Conservation (phyloP, 2,329 filamentous ascomycete species). For the Penicillium sp. region DNA sequence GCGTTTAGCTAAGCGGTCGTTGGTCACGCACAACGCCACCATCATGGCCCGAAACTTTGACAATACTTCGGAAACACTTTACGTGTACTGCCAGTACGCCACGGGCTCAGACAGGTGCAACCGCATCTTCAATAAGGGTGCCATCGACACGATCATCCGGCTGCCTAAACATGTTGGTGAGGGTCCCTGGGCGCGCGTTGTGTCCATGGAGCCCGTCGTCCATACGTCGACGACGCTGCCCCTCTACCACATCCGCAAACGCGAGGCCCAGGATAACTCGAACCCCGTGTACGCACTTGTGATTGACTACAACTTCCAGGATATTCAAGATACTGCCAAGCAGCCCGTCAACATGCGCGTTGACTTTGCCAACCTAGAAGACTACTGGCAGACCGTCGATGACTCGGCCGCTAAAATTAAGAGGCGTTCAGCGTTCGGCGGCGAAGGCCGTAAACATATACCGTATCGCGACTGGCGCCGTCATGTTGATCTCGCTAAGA, state of each 20-base stretch:
- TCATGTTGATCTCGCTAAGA: no score
- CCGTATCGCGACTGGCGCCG: no score
- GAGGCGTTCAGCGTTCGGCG: not conserved
- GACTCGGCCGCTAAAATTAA: not conserved
- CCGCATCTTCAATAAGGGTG: not conserved
- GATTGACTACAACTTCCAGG: not conserved
- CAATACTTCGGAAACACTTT: not conserved
- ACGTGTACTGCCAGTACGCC: not conserved
- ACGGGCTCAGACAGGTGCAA: not conserved
- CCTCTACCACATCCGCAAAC: not conserved
- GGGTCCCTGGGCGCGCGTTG: not conserved
- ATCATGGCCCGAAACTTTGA: not conserved
- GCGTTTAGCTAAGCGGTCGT: not conserved
- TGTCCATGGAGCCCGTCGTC: not conserved
- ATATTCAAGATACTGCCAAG: not conserved
- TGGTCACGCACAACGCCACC: not conserved
- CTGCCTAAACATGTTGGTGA: not conserved
- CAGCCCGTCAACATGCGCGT: not conserved
- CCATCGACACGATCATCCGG: not conserved
- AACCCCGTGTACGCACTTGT: not conserved
- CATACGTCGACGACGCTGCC: not conserved
- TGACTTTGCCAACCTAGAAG: not conserved
- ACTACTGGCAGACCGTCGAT: not conserved
- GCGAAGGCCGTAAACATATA: no score
- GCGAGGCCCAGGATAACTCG: not conserved